Percentiles rank a stretch among this genome's conserved stretches.
These are phyloP conservation scores for Xylaria grammica DNA, from an alignment of 495 filamentous ascomycete genomes.

Conservation along the genomic window DNA sequence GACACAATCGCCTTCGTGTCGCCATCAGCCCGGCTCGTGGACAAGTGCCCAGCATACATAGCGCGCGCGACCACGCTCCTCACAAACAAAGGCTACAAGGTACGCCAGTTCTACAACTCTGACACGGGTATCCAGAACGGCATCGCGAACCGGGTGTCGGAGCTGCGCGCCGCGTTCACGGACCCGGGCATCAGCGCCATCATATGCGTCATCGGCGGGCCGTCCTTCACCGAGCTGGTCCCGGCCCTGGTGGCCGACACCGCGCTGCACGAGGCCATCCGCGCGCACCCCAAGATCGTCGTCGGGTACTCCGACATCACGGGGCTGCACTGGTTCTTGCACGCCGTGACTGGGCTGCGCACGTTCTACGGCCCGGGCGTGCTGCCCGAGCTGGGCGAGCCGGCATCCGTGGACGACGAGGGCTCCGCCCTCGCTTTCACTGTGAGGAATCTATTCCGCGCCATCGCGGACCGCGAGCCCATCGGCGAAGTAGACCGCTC, in stretches of 20 bases:
- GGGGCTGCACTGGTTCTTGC: slow-evolving; percentile 40
- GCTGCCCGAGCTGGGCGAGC: slow-evolving; percentile 36
- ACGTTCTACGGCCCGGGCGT: slow-evolving; percentile 44
- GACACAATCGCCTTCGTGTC: slow-evolving; percentile 39
- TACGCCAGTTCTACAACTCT: slow-evolving; percentile 27
- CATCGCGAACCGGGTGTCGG: slow-evolving; percentile 29
- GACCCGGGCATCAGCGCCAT: slow-evolving; percentile 36
- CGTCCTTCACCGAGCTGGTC: slow-evolving; percentile 35
- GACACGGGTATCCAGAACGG: slow-evolving; percentile 26
- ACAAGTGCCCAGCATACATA: slow-evolving; percentile 21
- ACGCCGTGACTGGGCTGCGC: slow-evolving; percentile 36
- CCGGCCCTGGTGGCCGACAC: slow-evolving; percentile 35
- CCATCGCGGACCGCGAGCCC: slow-evolving; percentile 16
- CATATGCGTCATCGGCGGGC: slow-evolving; percentile 40
- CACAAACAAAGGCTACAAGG: slow-evolving; percentile 24
- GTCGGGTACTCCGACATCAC: slow-evolving; percentile 45
- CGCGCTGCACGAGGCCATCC: slow-evolving; percentile 31
- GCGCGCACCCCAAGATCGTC: slow-evolving; percentile 41
- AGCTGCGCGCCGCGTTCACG: slow-evolving; percentile 33
- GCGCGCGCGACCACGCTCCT: slow-evolving; percentile 32
- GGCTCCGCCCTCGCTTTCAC: slow-evolving; percentile 25
- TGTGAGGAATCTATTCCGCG: slow-evolving; percentile 23
- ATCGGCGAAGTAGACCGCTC: slow-evolving; percentile 28
- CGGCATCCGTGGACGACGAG: slow-evolving; percentile 25
- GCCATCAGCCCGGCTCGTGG: slow-evolving; percentile 37